phyloP scores from a whole-genome alignment of 2,329 filamentous ascomycete genomes.

The Cladosporium phlei region DNA sequence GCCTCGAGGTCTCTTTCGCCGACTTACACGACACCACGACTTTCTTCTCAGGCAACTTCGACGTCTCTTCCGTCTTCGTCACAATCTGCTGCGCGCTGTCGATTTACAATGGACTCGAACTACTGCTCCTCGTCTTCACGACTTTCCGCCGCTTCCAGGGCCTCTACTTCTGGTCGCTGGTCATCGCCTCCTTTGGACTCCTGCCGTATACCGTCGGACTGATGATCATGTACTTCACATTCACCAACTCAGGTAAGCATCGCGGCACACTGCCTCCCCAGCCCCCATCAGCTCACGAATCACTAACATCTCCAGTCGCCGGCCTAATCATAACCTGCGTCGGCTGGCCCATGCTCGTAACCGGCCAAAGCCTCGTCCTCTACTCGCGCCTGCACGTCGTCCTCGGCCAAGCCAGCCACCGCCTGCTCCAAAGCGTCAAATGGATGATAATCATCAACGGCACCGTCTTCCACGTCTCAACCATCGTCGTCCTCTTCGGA shows the following conservation, averaged over 20 bases:
- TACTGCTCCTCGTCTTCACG: conserved; percentile 40
- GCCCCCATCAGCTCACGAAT: too few relatives aligned
- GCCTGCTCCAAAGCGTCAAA: conserved; percentile 45
- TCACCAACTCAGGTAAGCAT: conserved; percentile 2
- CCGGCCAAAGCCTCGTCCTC: conserved; percentile 57
- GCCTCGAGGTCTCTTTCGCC: conserved; percentile 1
- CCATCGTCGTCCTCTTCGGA: conserved; percentile 49
- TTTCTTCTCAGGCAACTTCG: conserved; percentile 15
- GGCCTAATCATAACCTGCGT: conserved; percentile 30
- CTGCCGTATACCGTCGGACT: conserved; percentile 41
- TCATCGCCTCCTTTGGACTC: conserved; percentile 40
- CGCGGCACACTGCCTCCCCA: too few relatives aligned
- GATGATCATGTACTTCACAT: conserved; percentile 15
- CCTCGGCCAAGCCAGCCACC: conserved; percentile 36
- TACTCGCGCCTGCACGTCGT: conserved; percentile 60
- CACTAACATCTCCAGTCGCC: conserved; percentile 3
- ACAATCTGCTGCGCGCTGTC: conserved; percentile 17
- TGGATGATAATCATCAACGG: conserved; percentile 54
- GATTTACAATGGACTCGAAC: conserved; percentile 40
- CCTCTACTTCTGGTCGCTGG: conserved; percentile 46
- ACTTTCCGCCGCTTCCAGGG: conserved; percentile 43
- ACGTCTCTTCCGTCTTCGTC: conserved; percentile 11
- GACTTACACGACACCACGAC: conserved; percentile 14
- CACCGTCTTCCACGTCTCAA: conserved; percentile 48
- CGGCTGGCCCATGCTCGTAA: conserved; percentile 54